These are phyloP conservation scores for Orychophragmus violaceus DNA, from an alignment of 345 rosid genomes.

Conservation along the genomic window DNA sequence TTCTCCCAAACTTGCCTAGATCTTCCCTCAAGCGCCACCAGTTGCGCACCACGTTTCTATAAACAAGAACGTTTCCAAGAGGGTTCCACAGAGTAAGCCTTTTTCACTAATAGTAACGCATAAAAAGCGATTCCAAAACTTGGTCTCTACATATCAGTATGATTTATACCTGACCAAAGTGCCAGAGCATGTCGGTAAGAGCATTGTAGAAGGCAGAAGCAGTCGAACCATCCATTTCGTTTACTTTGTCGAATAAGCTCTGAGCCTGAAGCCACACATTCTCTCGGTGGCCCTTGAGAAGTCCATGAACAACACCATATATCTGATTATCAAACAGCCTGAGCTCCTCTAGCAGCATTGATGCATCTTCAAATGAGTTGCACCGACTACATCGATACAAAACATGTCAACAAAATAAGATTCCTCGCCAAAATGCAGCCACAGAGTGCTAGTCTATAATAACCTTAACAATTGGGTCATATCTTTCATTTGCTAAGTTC, in stretches of 20 bases:
- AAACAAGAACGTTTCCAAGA: background rate
- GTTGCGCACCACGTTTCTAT: constrained; percentile 72
- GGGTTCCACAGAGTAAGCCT: no score
- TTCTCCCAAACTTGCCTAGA: constrained; percentile 90
- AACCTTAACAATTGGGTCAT: background rate
- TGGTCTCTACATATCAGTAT: background rate
- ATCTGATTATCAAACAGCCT: constrained; percentile 75
- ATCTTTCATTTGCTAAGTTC: background rate
- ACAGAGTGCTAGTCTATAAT: background rate
- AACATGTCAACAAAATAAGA: background rate
- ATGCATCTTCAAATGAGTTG: constrained; percentile 88
- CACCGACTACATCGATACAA: constrained; percentile 60
- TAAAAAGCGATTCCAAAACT: background rate
- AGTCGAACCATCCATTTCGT: constrained; percentile 71
- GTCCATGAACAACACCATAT: constrained; percentile 94
- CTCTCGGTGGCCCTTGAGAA: constrained; percentile 78
- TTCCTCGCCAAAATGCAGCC: background rate
- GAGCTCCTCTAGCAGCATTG: constrained; percentile 84
- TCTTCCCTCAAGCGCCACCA: constrained; percentile 89
- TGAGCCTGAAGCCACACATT: constrained; percentile 76
- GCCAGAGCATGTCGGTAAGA: constrained; percentile 89
- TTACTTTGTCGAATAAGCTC: constrained; percentile 79
- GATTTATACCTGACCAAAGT: constrained; percentile 74
- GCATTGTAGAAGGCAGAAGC: constrained; percentile 95
- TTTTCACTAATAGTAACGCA: background rate